Base-by-base conservation (phyloP, 1,284 basidiomycete genomes). In the Neonothopanus nambi region DNA sequence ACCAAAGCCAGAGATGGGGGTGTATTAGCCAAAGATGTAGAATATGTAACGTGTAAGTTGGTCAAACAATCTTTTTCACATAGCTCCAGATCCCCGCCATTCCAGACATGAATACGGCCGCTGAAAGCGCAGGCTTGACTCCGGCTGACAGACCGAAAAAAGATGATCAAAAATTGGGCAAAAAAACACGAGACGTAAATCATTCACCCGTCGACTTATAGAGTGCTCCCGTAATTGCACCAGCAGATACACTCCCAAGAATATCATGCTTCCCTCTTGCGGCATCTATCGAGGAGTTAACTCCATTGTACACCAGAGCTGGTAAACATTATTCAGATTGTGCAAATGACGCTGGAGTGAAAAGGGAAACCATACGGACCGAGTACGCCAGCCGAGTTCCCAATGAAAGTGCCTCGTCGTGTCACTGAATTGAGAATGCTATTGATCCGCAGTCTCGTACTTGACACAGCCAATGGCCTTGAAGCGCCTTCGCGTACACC, bases 341-440 rank as follows among this genome's bases (percentile, higher is more conserved):
- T 58, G 45, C 39, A 63, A 61, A 58, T 60, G 60, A 58, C 58
- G 26, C 54, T 58, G 26, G 61, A 61, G 64, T 37, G 21, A 41
- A 62, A 70, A 73, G 70, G 72, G n/a, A 46, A 37, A 33, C 23
- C 37, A 53, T 68, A 78, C 80, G 65, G 65, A 97, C 95, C 96
- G 61, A 99, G 78, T 59, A 98, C 92, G 71, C 97, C 97, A 68
- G 95, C 93, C 67, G 93, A 98, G 80, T 99, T 99, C 66, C 95
- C 97, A 72, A 98, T 89, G 75, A 98, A 98, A 49, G 91, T 95
- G 41, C 97, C 97, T 74, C 97, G 84, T 73, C 96, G 81, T 57
- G 96, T 98, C 69, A 98, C 87, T 69, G 93, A 91, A 80, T 99
- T 99, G 63, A 99, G 82, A 56, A 99, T 78, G 64, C 93, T 95